Conservation (phyloP, 805 yeast species). For the Pichia gijzeniarum region DNA sequence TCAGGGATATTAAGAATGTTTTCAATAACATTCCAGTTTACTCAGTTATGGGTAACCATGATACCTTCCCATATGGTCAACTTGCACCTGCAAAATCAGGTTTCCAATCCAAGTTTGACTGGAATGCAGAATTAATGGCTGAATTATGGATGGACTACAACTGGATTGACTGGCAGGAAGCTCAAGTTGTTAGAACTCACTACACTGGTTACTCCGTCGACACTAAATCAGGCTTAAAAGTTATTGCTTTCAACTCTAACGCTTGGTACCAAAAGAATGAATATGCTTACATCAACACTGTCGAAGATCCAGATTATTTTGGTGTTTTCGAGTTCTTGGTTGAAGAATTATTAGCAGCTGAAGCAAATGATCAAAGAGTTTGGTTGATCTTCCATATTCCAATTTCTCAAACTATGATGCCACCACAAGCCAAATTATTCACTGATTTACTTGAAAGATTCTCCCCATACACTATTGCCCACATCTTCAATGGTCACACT, state of each 20-base stretch:
- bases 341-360: constrained; percentile 57
- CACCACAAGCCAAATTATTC: constrained; percentile 52
- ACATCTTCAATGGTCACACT: constrained; percentile 64
- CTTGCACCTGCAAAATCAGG: constrained; percentile 49
- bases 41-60: constrained; percentile 66
- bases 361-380: constrained; percentile 52
- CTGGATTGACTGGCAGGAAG: constrained; percentile 36
- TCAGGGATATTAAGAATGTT: constrained; percentile 44
- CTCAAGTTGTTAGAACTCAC: constrained; percentile 37
- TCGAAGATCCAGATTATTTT: constrained; percentile 48
- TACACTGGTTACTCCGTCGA: constrained; percentile 57
- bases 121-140: constrained; percentile 44
- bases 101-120: constrained; percentile 34
- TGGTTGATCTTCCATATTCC: constrained; percentile 73
- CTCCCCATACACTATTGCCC: constrained; percentile 63
- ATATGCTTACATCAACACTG: constrained; percentile 46
- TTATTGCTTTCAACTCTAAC: constrained; percentile 60
- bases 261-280: constrained; percentile 60
- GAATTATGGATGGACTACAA: constrained; percentile 41
- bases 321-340: constrained; percentile 58
- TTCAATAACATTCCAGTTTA: constrained; percentile 50
- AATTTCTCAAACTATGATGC: constrained; percentile 51
- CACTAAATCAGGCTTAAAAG: constrained; percentile 50
- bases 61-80: constrained; percentile 67
- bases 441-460: constrained; percentile 57